Evolutionary conservation across 371 early-diverging fungal genomes (phyloP).

Genomic region (Mucor indicus): DNA sequence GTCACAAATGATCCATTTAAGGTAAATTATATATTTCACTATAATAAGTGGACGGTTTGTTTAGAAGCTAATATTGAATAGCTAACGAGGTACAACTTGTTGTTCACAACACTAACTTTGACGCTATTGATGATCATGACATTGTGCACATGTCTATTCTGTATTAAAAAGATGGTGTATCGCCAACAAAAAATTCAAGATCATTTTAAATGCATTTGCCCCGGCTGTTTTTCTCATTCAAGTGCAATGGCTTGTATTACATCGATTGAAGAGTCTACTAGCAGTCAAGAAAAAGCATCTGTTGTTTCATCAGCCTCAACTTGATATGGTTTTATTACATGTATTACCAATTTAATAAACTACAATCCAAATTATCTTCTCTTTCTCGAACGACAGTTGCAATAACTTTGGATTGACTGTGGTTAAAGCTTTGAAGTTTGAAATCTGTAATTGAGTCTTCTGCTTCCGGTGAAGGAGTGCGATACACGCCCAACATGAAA

Average conservation of each 20-base stretch:
- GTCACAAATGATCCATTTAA: slow-evolving; percentile 15
- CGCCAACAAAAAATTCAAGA: too few relatives aligned
- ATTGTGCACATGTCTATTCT: slow-evolving; percentile 4
- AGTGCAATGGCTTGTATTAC: too few relatives aligned
- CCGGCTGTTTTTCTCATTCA: too few relatives aligned
- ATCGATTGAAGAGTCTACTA: too few relatives aligned
- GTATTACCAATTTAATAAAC: slow-evolving; percentile 1
- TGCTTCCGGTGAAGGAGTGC: slow-evolving; percentile 1
- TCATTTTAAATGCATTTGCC: too few relatives aligned
- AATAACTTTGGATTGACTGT: background rate
- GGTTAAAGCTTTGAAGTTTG: background rate
- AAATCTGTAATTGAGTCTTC: slow-evolving; percentile 8
- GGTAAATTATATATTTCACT: too few relatives aligned
- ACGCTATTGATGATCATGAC: slow-evolving; percentile 4
- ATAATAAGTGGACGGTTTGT: too few relatives aligned
- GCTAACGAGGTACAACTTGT: slow-evolving; percentile 11
- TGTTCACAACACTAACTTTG: slow-evolving; percentile 5
- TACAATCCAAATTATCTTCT: slow-evolving; percentile 2
- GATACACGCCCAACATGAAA: slow-evolving; percentile 4
- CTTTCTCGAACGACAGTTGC: slow-evolving; percentile 1
- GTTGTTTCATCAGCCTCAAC: too few relatives aligned
- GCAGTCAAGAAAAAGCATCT: too few relatives aligned
- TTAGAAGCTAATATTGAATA: too few relatives aligned
- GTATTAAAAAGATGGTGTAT: slow-evolving; percentile 9
- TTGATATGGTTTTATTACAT: too few relatives aligned